Base-by-base conservation (phyloP, 768 basidiomycete species). In the Trametes maxima region DNA sequence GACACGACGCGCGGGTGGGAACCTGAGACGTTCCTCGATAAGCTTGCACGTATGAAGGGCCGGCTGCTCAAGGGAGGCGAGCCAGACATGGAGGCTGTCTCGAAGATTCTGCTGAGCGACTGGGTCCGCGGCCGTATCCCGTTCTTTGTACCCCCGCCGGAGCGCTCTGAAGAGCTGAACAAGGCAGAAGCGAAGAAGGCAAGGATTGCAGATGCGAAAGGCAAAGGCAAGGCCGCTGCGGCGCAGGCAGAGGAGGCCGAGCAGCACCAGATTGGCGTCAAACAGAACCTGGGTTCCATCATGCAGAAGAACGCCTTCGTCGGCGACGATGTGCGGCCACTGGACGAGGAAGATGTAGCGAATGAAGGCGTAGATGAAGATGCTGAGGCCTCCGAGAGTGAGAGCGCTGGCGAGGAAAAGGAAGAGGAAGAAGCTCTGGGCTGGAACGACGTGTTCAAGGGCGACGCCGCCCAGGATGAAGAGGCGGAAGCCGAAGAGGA, bases 61-160 rank as follows among this genome's bases (percentile, higher is more conserved):
- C 88, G 95, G 54, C 78, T 98, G 58, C 80, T 96, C 63, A 95
- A 94, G 70, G 93, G 94, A 50, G 97, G 97, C 61, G 96, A 98
- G 73, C 93, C 96, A 2, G 95, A 97, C 74, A 72, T 89, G 46
- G 92, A 98, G 69, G 84, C 90, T 3, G 94, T 95, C 28, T 90
- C 96, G 33, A 98, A 95, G 78, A 95, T 99, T 73, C 79, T 98
- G 48, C 76, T 99, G 69, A 92, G 88, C 73, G 97, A 98, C 73
- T 98, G 96, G 96, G 94, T 98, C 60, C 81, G 97, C 47, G 97
- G 96, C 8, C 89, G 94, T 67, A 96, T 99, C 70, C 97, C 97
- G 19, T 99, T 88, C 81, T 99, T 98, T 70, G 95, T 94, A 39
- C 72, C 89, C 13, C 97, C 97, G 14, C 96, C 96, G 57, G 94